Evolutionary conservation across 2,329 filamentous ascomycete species (phyloP), one percentile per base, ranked within the genome.

Genomic region (Lachnellula willkommii): DNA sequence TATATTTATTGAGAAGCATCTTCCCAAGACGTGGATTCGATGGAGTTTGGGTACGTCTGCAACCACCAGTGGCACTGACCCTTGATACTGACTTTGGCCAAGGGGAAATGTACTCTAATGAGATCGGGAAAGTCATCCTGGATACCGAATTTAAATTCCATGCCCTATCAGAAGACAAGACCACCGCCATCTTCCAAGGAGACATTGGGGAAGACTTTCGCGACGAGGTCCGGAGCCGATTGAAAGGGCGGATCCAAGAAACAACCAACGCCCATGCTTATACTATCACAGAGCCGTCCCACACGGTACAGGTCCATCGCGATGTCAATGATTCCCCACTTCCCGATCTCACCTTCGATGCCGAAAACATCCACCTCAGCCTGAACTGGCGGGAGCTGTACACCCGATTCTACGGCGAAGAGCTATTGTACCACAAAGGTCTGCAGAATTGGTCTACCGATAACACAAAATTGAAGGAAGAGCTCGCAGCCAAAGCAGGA

Each of bases 1-100:
- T 3, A 53, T 64, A 3, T 60, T 62, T 22, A 52, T 50, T 6
- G 55, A 58, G 8, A 57, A 39, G 26, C 57, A 61, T 52, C 50
- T 64, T 2, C 55, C 49, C 1, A 60, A 54, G 42, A 59, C 57
- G 2, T 53, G 32, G n/a, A 52, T 64, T 22, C 20, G 50, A 7
- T 60, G 55, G 40, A 12, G 53, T 40, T 48, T 61, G 17, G 56
- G 61, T 63, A 49, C 49, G 45, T 52, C 15, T 20, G 3, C 12
- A 15, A 17, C 5, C 26, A 8, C 26, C 35, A 20, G 20, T 20
- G 20, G 20, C 17, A n/a, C 26, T n/a, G n/a, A 28, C 24, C 47
- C 28, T 49, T 15, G 15, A 14, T 14, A 36, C 22, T 36, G 11
- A 32, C 12, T 35, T 35, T 36, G 7, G 20, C 5, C 40, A 47